These are phyloP conservation scores for Chenopodium quinoa DNA, from an alignment of 148 eudicot species.

Conservation along the genomic window DNA sequence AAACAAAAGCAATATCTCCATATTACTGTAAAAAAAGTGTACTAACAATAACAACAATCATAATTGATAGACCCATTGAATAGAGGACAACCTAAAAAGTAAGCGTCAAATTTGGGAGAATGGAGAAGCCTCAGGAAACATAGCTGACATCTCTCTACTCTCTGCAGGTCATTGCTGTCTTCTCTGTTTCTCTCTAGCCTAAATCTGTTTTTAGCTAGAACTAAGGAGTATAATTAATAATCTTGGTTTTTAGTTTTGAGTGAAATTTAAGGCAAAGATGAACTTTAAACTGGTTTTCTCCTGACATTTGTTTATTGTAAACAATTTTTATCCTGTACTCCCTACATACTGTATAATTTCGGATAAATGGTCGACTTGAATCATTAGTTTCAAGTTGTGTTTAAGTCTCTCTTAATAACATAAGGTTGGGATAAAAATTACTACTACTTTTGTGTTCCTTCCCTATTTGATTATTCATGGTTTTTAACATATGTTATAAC, in stretches of 20 bases:
- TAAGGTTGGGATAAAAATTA: no score
- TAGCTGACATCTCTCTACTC: constrained; percentile 27
- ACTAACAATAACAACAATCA: neutral
- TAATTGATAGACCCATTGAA: constrained; percentile 13
- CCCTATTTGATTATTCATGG: no score
- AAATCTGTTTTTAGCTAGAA: constrained; percentile 6
- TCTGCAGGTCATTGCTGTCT: constrained; percentile 23
- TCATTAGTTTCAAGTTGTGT: neutral
- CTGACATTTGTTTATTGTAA: constrained; percentile 1
- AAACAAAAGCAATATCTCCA: constrained; percentile 10
- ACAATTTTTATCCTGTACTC: neutral
- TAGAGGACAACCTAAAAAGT: constrained; percentile 9
- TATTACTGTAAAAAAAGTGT: constrained; percentile 16
- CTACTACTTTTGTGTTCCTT: no score
- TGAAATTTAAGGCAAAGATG: constrained; percentile 4
- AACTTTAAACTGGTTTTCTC: constrained; percentile 6
- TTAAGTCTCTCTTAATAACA: no score
- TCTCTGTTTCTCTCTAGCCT: constrained; percentile 12
- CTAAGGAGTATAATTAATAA: neutral
- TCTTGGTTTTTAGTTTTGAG: neutral
- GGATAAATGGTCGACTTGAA: no score
- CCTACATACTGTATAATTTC: no score
- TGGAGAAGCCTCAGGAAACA: constrained; percentile 24
- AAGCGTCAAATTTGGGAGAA: constrained; percentile 8
- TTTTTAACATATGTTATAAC: no score